Conservation (phyloP, 179 eudicot genomes). For the Spinacia oleracea region DNA sequence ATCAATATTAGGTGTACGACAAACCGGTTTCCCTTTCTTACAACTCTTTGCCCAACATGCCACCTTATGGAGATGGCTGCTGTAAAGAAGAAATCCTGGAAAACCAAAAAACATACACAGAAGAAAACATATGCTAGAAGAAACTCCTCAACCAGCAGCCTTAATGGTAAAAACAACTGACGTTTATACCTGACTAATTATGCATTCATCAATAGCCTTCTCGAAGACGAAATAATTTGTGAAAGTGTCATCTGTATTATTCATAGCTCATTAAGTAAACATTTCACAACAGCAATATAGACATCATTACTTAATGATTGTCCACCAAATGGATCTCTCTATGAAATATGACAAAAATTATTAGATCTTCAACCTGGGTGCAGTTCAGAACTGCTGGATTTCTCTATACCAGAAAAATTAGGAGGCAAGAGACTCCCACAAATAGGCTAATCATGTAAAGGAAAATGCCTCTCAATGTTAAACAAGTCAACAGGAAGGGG, state of each 20-base stretch:
- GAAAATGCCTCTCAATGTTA: conserved; percentile 2
- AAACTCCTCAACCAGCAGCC: not conserved
- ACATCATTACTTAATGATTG: not conserved
- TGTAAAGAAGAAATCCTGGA: not conserved
- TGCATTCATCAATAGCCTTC: not conserved
- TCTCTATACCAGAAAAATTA: conserved; percentile 15
- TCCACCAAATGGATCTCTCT: not conserved
- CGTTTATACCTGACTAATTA: not conserved
- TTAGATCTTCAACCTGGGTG: too few relatives aligned
- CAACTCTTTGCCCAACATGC: too few relatives aligned
- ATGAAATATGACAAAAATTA: not conserved
- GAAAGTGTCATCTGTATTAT: not conserved
- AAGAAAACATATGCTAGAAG: not conserved
- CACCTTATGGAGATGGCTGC: too few relatives aligned
- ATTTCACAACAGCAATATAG: conserved; percentile 14
- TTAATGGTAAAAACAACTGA: not conserved
- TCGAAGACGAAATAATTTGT: not conserved
- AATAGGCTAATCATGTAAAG: not conserved
- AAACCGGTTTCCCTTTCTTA: too few relatives aligned
- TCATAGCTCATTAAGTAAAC: not conserved
- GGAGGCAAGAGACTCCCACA: not conserved
- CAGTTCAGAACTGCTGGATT: not conserved
- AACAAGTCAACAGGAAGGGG: not conserved
- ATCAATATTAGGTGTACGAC: too few relatives aligned
- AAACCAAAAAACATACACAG: not conserved